Conservation (phyloP, 306 rosid species). For the Prunus salicina region DNA sequence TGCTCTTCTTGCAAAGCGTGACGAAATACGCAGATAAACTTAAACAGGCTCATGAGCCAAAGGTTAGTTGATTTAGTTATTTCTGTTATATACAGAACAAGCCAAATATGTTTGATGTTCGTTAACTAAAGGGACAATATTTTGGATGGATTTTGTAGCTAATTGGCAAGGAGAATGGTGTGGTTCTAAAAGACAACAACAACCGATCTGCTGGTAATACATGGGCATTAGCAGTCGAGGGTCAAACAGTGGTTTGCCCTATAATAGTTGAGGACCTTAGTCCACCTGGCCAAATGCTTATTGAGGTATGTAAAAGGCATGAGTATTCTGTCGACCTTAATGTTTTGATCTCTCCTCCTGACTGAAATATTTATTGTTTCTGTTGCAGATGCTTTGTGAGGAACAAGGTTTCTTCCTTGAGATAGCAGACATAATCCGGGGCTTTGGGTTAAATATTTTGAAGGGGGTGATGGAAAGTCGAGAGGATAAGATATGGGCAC, state of each 20-base stretch:
- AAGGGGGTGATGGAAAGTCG: constrained; percentile 71
- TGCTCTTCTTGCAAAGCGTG: constrained; percentile 67
- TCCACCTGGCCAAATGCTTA: constrained; percentile 79
- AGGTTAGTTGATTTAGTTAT: constrained; percentile 42
- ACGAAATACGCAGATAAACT: constrained; percentile 66
- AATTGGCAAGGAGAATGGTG: constrained; percentile 41
- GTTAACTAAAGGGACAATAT: constrained; percentile 11
- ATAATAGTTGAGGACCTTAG: constrained; percentile 78
- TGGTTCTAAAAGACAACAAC: constrained; percentile 38
- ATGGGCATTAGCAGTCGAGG: constrained; percentile 73
- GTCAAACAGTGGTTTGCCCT: constrained; percentile 69
- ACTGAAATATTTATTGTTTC: constrained; percentile 4
- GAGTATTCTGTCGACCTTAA: not conserved
- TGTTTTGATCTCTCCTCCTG: constrained; percentile 1
- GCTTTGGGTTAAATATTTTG: constrained; percentile 67
- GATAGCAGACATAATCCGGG: constrained; percentile 62
- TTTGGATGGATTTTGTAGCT: constrained; percentile 44
- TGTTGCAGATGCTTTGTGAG: constrained; percentile 75
- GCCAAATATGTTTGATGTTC: constrained; percentile 12
- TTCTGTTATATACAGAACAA: not conserved
- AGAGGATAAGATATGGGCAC: constrained; percentile 72
- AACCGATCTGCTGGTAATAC: constrained; percentile 39
- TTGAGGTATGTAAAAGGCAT: constrained; percentile 51
- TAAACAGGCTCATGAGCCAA: constrained; percentile 53
- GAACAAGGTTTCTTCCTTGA: constrained; percentile 75